phyloP scores from a whole-genome alignment of 2,329 filamentous ascomycete genomes.

The Aplosporella prunicola region DNA sequence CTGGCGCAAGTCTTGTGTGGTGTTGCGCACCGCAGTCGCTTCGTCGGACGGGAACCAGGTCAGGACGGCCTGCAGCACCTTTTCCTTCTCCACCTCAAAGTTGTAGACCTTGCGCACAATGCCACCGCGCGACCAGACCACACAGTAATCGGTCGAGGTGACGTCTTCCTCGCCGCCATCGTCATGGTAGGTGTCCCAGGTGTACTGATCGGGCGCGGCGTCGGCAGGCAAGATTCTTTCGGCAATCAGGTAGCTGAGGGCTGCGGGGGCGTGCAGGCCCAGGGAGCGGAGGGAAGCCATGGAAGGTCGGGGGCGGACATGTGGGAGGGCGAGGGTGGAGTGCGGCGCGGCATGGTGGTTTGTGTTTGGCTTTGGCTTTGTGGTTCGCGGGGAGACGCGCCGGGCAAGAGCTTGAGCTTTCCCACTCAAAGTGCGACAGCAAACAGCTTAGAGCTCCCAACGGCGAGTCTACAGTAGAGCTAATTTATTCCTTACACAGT shows the following conservation, averaged over 20 bases:
- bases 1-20: background rate
- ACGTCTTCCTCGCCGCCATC: slow-evolving; percentile 52
- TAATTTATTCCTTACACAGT: too few species aligned
- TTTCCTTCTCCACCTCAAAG: slow-evolving; percentile 78
- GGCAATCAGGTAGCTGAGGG: slow-evolving; percentile 70
- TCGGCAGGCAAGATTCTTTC: slow-evolving; percentile 67
- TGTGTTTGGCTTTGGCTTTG: slow-evolving; percentile 7
- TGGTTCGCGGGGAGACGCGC: slow-evolving; percentile 10
- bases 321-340: slow-evolving; percentile 14
- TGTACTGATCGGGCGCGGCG: slow-evolving; percentile 56
- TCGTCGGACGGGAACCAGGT: slow-evolving; percentile 61
- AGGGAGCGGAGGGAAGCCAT: slow-evolving; percentile 92
- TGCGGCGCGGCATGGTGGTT: slow-evolving; percentile 1
- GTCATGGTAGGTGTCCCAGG: slow-evolving; percentile 57
- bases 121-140: slow-evolving; percentile 82
- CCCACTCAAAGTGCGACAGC: too few species aligned
- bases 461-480: slow-evolving; percentile 25
- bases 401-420: slow-evolving; percentile 11
- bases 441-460: too few species aligned
- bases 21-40: slow-evolving; percentile 2
- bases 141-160: slow-evolving; percentile 62
- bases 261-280: slow-evolving; percentile 80
- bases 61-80: slow-evolving; percentile 75
- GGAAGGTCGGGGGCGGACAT: slow-evolving; percentile 23
- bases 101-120: slow-evolving; percentile 78